Evolutionary conservation across 768 basidiomycete species (phyloP), one percentile per base, ranked within the genome.

Genomic region (Russula sp.): DNA sequence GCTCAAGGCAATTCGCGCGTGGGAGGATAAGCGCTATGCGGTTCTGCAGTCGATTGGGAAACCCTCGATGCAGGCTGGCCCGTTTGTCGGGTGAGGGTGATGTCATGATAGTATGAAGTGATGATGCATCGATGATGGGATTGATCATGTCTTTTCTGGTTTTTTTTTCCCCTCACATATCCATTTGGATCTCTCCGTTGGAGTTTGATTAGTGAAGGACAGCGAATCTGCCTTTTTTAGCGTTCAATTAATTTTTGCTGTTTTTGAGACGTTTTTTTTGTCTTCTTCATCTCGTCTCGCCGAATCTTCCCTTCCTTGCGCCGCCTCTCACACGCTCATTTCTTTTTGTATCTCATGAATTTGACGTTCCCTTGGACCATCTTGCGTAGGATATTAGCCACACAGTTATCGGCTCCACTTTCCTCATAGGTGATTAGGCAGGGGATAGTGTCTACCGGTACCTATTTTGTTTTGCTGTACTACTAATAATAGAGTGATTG

Each of bases 21-120:
- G 92, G 92, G 89, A 92, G 73, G 91, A 94, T 44, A 88, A 87
- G 76, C 75, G 88, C 38, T 79, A 74, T 60, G 79, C 80, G 13
- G 77, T 89, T 26, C 79, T 81, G 48, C 77, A 77, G 64, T 84
- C 81, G 42, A 76, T 89, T 48, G 84, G 81, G 22, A 69, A 68
- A 50, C 63, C 66, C 18, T 51, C 72, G 11, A 65, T 72, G 51
- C 62, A 68, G 18, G 72, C 73, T 8, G 70, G 71, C n/a, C 68
- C 69, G n/a, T 75, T 75, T 62, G 69, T 72, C 61, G 70, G 65
- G 24, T 69, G 53, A 46, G 69, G 65, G 20, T 69, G 53, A 46
- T 26, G 18, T 44, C 9, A 49, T 16, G 22, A 26, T 49, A 14
- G 38, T 13, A 13, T 48, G 22, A 49, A 48, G 22, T 53, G 40